phyloP scores from a whole-genome alignment of 1,139 yeast genomes.

The Barnettozyma hawaiiensis region DNA sequence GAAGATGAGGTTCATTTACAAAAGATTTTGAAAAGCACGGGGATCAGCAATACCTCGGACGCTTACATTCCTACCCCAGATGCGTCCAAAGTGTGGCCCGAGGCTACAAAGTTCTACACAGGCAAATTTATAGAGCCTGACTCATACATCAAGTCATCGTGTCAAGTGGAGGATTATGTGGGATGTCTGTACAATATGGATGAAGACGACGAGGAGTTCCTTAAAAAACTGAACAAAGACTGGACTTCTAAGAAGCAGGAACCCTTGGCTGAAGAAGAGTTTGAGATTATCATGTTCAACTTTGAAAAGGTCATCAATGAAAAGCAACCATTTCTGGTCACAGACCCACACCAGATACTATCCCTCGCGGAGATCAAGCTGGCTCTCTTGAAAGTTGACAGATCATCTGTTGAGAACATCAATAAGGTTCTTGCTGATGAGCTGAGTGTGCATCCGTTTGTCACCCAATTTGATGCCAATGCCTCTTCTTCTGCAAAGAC shows the following conservation, averaged over 20 bases:
- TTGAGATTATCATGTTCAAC: conserved; percentile 70
- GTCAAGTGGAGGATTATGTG: conserved; percentile 89
- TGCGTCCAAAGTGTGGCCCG: conserved; percentile 80
- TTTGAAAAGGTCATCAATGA: conserved; percentile 71
- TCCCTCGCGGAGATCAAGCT: conserved; percentile 62
- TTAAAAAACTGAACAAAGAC: conserved; percentile 38
- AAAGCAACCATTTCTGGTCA: conserved; percentile 80
- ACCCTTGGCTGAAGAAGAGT: conserved; percentile 70
- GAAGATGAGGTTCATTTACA: conserved; percentile 96
- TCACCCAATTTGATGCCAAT: conserved; percentile 45
- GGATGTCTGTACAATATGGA: conserved; percentile 90
- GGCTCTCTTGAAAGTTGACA: conserved; percentile 32
- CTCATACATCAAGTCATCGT: conserved; percentile 80
- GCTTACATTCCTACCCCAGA: conserved; percentile 96
- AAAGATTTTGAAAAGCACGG: conserved; percentile 49
- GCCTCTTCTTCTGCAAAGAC: conserved; percentile 15
- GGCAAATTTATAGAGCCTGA: conserved; percentile 69
- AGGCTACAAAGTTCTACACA: conserved; percentile 64
- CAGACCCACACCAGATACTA: conserved; percentile 77
- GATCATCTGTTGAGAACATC: conserved; percentile 30
- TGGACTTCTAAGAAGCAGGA: conserved; percentile 20
- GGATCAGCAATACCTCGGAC: conserved; percentile 39
- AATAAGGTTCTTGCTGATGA: conserved; percentile 30
- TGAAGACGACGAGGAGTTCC: conserved; percentile 73
- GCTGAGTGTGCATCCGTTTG: conserved; percentile 31